Base-by-base conservation (phyloP, 2,329 filamentous ascomycete species). In the Harringtonia aguacate region DNA sequence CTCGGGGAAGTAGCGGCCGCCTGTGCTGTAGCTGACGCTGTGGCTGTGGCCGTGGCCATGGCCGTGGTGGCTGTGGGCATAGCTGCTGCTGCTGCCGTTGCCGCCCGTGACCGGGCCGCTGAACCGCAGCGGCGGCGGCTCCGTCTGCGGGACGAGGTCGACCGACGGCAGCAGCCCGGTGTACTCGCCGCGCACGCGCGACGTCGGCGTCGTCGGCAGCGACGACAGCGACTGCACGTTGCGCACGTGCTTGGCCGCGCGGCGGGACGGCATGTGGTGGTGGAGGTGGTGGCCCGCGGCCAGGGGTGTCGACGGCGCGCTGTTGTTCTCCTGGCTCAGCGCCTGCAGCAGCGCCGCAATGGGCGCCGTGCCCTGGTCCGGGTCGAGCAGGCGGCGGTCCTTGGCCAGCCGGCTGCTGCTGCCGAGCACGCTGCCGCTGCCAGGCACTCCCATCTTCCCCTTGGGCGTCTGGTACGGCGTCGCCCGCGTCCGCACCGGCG, bases 141-240 rank as follows among this genome's bases (percentile, higher is more conserved):
- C 78, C 49, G 68, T 76, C 55, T 75, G 74, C 8, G 75, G 70
- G 3, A 81, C 73, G 12, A 84, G 62, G 58, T 84, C 66, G 52
- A 73, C 68, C 1, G 81, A 77, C 39, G 81, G 78, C 40, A 79
- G 67, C 53, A 84, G 71, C 4, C 67, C 70, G 15, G 65, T 62
- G 39, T 71, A 69, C 34, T 68, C 65, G 33, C 67, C 70, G 29
- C 63, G 61, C 13, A 67, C 63, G 40, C 75, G 72, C 36, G 69
- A 61, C 14, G 77, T 72, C 10, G 87, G 86, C 3, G 87, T 94
- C 7, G 79, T 79, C 8, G 87, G 87, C 6, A 95, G 68, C 1
- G 88, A 92, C 1, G 88, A 94, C 59, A 94, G 69, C 36, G 86
- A 92, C 58, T 94, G 86, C 27, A 81, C 77, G 46, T 82, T 85